phyloP scores from a whole-genome alignment of 1,284 basidiomycete genomes.

The Malassezia sp. region DNA sequence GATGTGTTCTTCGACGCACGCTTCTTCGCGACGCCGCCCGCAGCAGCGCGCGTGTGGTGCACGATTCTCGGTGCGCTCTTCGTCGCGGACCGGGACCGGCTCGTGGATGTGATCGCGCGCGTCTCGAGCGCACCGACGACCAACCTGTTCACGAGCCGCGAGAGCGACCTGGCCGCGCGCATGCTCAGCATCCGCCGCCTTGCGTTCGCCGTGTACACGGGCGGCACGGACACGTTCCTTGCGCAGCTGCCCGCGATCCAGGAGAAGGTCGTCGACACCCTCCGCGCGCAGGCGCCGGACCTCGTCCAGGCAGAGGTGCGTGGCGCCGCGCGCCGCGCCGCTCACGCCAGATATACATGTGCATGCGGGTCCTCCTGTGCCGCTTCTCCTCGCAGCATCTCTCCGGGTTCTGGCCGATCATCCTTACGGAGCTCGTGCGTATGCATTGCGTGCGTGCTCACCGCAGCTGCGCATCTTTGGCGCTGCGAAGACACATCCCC shows the following conservation, averaged over 20 bases:
- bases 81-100: constrained; percentile 72
- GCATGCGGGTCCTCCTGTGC: constrained; percentile 78
- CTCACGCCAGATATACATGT: constrained; percentile 57
- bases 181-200: constrained; percentile 77
- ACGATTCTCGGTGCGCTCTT: constrained; percentile 68
- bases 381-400: constrained; percentile 83
- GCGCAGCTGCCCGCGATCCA: constrained; percentile 82
- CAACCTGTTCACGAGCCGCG: constrained; percentile 91
- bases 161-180: constrained; percentile 81
- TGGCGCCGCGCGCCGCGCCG: too few relatives aligned
- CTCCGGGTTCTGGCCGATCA: constrained; percentile 90
- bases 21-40: constrained; percentile 65
- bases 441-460: neutral
- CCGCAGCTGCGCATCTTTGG: constrained; percentile 56
- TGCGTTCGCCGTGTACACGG: constrained; percentile 70
- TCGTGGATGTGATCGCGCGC: constrained; percentile 61
- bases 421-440: constrained; percentile 87
- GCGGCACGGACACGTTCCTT: constrained; percentile 79
- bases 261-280: constrained; percentile 87
- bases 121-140: constrained; percentile 57
- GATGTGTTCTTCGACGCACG: constrained; percentile 76
- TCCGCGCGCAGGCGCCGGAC: constrained; percentile 64
- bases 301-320: constrained; percentile 75
- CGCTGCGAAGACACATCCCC: constrained; percentile 49
- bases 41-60: constrained; percentile 60